Evolutionary conservation across 139 green algal species (phyloP), one percentile per base, ranked within the genome.

Genomic region (Mesotaenium endlicherianum): DNA sequence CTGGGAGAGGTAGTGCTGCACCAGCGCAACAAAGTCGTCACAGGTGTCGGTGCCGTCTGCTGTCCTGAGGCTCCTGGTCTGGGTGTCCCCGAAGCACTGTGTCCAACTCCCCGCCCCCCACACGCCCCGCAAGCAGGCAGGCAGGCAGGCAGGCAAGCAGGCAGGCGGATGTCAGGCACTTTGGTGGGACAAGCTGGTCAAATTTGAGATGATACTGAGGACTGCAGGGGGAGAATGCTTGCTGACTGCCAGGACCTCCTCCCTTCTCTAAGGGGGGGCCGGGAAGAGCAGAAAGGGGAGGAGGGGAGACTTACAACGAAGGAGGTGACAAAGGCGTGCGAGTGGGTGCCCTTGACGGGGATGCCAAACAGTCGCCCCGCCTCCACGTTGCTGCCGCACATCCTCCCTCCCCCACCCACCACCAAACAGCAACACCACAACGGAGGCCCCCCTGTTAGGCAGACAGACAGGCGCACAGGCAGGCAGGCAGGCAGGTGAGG

Each of bases 301-400:
- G n/a, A n/a, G n/a, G n/a, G n/a, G n/a, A n/a, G n/a, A 45, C 68
- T 20, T 68, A 86, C 59, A 30, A 75, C 16, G 71, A 87, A 88
- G 30, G 82, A 83, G 34, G 70, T 70, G 47, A 90, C 87, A 45
- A 86, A 90, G 14, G 82, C 72, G 50, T 90, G 87, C 42, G 87
- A 86, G 74, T 89, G 87, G 30, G 87, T 90, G 6, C 87, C 87
- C 53, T 83, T 86, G 34, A 87, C 70, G 17, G 87, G 87, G 11
- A 90, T 90, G 41, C 41, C 79, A 71, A 88, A 90, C 34, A 86
- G 68, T 34, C 68, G 43, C 34, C 87, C 87, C 36, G 87, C 87
- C 53, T 89, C 78, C 39, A 88, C 58, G 45, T 90, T 90, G 74
- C 59, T 84, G 82, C 39, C 17, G 36, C 60, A 11, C 60, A 72